Evolutionary conservation across 1,284 basidiomycete genomes (phyloP).

Genomic region (Neotropicomus parvogracilis): DNA sequence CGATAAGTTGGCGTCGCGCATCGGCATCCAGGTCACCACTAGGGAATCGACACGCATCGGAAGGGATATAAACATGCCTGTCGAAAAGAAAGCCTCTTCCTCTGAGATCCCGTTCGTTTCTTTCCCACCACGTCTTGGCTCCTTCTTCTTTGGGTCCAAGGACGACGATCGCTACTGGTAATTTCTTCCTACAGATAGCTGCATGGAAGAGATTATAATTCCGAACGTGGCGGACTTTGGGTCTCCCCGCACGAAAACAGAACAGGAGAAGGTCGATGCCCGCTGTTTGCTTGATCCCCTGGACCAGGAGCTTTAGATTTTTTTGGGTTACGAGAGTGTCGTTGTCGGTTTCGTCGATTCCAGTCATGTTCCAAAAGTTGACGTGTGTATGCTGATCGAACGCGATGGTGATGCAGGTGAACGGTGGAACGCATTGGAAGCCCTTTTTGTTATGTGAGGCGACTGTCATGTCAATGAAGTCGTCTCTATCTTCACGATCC

Average conservation of each 20-base stretch:
- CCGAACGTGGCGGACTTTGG: slow-evolving; percentile 13
- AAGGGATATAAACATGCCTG: slow-evolving; percentile 20
- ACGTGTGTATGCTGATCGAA: slow-evolving; percentile 16
- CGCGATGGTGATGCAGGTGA: slow-evolving; percentile 5
- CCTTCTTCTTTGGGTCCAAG: slow-evolving; percentile 19
- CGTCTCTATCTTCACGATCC: slow-evolving; percentile 16
- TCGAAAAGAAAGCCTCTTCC: slow-evolving; percentile 23
- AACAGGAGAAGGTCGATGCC: slow-evolving; percentile 29
- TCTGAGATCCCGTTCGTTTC: slow-evolving; percentile 15
- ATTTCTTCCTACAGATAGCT: slow-evolving; percentile 25
- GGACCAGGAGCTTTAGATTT: slow-evolving; percentile 18
- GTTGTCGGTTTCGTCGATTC: slow-evolving; percentile 15
- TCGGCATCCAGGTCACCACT: neutral
- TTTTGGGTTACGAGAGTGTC: slow-evolving; percentile 15
- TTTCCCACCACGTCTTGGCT: slow-evolving; percentile 17
- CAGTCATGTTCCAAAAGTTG: slow-evolving; percentile 20
- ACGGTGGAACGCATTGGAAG: neutral
- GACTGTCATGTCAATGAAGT: slow-evolving; percentile 15
- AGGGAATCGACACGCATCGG: slow-evolving; percentile 4
- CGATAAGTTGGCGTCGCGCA: slow-evolving; percentile 2
- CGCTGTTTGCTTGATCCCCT: slow-evolving; percentile 20
- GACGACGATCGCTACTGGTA: slow-evolving; percentile 19
- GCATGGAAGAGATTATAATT: slow-evolving; percentile 25
- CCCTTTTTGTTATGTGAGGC: neutral
- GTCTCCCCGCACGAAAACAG: slow-evolving; percentile 28